A percentile compares a stretch with the other conserved stretches of the same genome.
Evolutionary conservation across 768 basidiomycete genomes (phyloP).

Genomic region (Fomitopsis pulvina): DNA sequence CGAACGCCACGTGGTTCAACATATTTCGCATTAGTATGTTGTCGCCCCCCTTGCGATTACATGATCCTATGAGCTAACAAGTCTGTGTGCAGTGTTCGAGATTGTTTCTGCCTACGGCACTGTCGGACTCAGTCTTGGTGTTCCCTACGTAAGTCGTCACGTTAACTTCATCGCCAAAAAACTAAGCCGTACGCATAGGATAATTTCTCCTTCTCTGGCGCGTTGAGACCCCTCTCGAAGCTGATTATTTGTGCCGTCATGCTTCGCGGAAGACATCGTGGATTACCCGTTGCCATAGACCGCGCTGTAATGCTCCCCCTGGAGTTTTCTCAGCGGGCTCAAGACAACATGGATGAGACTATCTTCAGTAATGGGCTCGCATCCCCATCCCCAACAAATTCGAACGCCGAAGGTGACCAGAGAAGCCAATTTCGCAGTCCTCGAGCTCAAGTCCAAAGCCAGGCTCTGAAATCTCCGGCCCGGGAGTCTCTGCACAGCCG

Average conservation of each 20-base stretch:
- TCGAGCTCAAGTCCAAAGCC: too few relatives aligned
- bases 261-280: constrained; percentile 90
- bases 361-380: neutral
- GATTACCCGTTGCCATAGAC: constrained; percentile 82
- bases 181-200: constrained; percentile 36
- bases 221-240: constrained; percentile 77
- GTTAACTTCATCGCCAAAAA: constrained; percentile 3
- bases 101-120: constrained; percentile 84
- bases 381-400: neutral
- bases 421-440: neutral
- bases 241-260: constrained; percentile 84
- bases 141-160: constrained; percentile 54
- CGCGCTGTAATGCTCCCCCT: constrained; percentile 75
- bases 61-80: too few relatives aligned
- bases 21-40: constrained; percentile 71
- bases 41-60: too few relatives aligned
- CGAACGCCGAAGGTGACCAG: neutral
- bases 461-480: too few relatives aligned
- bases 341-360: neutral
- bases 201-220: constrained; percentile 77
- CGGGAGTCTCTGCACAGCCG: too few relatives aligned
- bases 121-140: constrained; percentile 85
- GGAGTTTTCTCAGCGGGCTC: constrained; percentile 12
- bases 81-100: constrained; percentile 84
- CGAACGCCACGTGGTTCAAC: constrained; percentile 66